phyloP scores from a whole-genome alignment of 257 asterid species.

The Oldenlandia corymbosa region DNA sequence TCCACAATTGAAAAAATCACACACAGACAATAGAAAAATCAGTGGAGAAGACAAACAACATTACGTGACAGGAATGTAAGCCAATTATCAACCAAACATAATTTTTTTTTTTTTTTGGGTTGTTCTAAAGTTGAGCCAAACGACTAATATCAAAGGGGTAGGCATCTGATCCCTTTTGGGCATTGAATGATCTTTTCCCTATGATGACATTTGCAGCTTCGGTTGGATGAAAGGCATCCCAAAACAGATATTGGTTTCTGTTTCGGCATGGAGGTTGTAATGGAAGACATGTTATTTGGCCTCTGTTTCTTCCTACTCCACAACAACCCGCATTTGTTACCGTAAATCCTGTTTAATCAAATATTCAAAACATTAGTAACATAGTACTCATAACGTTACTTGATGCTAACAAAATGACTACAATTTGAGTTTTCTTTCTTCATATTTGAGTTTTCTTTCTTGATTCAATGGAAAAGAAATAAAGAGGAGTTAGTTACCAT shows the following conservation, averaged over 20 bases:
- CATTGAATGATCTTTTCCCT: constrained; percentile 75
- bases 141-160: constrained; percentile 74
- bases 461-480: too few relatives aligned
- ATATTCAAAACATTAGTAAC: not conserved
- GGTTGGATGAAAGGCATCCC: constrained; percentile 93
- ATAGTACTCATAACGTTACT: too few relatives aligned
- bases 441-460: too few relatives aligned
- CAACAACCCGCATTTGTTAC: constrained; percentile 90
- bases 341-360: constrained; percentile 44
- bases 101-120: too few relatives aligned
- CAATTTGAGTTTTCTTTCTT: too few relatives aligned
- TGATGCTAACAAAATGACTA: too few relatives aligned
- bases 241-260: constrained; percentile 56
- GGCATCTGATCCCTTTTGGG: constrained; percentile 61
- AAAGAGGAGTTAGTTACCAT: constrained; percentile 35
- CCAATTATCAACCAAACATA: too few relatives aligned
- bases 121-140: constrained; percentile 52
- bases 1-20: not conserved
- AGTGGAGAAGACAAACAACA: not conserved
- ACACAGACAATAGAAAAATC: not conserved
- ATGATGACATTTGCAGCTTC: constrained; percentile 70
- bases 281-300: constrained; percentile 93
- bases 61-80: too few relatives aligned
- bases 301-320: constrained; percentile 91
- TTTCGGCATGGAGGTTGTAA: constrained; percentile 58